Percentiles rank a stretch among this genome's conserved stretches.
Evolutionary conservation across 2,329 filamentous ascomycete genomes (phyloP).

Genomic region (Helotiales sp.): DNA sequence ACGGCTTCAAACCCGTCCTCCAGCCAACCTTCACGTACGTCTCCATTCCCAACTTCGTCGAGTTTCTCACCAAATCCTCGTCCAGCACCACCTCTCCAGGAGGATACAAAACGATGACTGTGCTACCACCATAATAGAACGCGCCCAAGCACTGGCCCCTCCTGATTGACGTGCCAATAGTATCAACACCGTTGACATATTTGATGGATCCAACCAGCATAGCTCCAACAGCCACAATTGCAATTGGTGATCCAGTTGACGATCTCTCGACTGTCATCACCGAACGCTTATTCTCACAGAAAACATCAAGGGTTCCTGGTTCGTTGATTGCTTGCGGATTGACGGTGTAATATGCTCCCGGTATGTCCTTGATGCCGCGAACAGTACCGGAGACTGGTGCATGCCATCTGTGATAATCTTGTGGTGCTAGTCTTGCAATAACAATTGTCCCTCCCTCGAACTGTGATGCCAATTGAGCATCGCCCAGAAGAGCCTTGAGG

Average conservation of each 20-base stretch:
- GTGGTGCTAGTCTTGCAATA: slow-evolving; percentile 43
- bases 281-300: slow-evolving; percentile 21
- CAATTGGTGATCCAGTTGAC: slow-evolving; percentile 17
- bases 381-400: slow-evolving; percentile 42
- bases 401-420: slow-evolving; percentile 49
- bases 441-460: slow-evolving; percentile 40
- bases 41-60: slow-evolving; percentile 13
- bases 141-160: slow-evolving; percentile 21
- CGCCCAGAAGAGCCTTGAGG: slow-evolving; percentile 40
- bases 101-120: slow-evolving; percentile 20
- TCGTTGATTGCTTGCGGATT: slow-evolving; percentile 37
- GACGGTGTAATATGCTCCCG: slow-evolving; percentile 45
- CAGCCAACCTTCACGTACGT: slow-evolving; percentile 22
- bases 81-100: slow-evolving; percentile 20
- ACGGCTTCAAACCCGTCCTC: slow-evolving; percentile 18
- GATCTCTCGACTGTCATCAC: slow-evolving; percentile 21
- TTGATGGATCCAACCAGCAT: slow-evolving; percentile 23
- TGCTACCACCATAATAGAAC: slow-evolving; percentile 22
- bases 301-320: slow-evolving; percentile 21
- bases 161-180: slow-evolving; percentile 12
- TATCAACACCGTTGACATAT: slow-evolving; percentile 19
- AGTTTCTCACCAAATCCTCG: slow-evolving; percentile 18
- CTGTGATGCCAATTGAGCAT: slow-evolving; percentile 33
- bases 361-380: slow-evolving; percentile 39
- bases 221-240: slow-evolving; percentile 20